A percentile compares a stretch with the other conserved stretches of the same genome.
phyloP scores from a whole-genome alignment of 192 early-diverging fungal species.

The Neocallimastix lanati region DNA sequence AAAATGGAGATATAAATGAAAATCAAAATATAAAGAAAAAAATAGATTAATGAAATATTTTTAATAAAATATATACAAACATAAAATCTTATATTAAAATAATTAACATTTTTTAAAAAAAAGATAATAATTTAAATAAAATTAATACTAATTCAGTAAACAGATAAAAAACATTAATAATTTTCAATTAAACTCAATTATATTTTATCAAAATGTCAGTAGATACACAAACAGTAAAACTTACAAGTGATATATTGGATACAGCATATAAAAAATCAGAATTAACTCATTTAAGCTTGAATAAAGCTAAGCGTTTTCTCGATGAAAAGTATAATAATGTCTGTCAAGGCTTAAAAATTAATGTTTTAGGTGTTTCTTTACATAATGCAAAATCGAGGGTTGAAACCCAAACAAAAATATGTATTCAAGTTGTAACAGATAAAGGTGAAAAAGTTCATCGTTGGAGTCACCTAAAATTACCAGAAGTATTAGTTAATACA shows the following conservation, averaged over 20 bases:
- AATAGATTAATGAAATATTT: too few species aligned
- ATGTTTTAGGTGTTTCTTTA: slow-evolving; percentile 1
- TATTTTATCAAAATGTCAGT: not conserved
- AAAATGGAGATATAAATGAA: too few species aligned
- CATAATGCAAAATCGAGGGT: slow-evolving; percentile 54
- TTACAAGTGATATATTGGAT: not conserved
- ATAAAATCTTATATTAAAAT: too few species aligned
- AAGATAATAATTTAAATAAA: too few species aligned
- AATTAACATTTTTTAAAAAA: too few species aligned
- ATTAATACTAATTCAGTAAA: too few species aligned
- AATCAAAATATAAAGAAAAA: too few species aligned
- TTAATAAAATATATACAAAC: too few species aligned
- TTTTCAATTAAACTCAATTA: too few species aligned
- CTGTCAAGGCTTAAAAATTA: not conserved
- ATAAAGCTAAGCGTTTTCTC: not conserved
- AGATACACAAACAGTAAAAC: not conserved
- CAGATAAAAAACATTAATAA: too few species aligned
- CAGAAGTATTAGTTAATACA: slow-evolving; percentile 60
- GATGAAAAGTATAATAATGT: not conserved
- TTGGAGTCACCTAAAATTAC: slow-evolving; percentile 72
- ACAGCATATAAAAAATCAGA: not conserved
- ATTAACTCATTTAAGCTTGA: not conserved
- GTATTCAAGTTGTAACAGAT: slow-evolving; percentile 55
- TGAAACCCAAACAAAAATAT: slow-evolving; percentile 88
- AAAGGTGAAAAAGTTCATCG: slow-evolving; percentile 46